These are phyloP conservation scores for Leccinum solheimii DNA, from an alignment of 1,284 basidiomycete species.

Conservation along the genomic window DNA sequence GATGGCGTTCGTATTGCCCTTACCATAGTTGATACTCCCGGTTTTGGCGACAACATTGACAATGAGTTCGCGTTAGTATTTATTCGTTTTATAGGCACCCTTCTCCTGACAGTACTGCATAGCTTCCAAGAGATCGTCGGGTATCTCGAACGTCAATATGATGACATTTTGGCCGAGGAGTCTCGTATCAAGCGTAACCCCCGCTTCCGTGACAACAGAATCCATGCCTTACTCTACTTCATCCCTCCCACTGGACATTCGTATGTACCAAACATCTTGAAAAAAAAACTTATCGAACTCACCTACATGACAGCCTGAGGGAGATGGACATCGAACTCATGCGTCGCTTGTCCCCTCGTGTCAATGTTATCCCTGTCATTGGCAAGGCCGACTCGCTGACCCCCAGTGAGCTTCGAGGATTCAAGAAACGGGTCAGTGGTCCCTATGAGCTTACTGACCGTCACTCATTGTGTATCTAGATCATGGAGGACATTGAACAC, in stretches of 20 bases:
- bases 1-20: constrained; percentile 97
- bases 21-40: constrained; percentile 98
- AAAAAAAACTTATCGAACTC: background rate
- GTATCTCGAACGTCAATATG: constrained; percentile 98
- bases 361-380: constrained; percentile 99
- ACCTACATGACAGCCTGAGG: constrained; percentile 61
- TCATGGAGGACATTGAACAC: constrained; percentile 99
- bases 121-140: constrained; percentile 97
- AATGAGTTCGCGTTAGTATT: constrained; percentile 92
- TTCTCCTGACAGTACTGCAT: constrained; percentile 12
- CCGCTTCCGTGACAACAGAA: constrained; percentile 96
- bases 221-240: constrained; percentile 97
- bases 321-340: constrained; percentile 99
- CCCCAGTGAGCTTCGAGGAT: constrained; percentile 85
- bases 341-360: constrained; percentile 93
- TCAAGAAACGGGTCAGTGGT: constrained; percentile 88
- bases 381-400: constrained; percentile 98
- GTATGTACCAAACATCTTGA: constrained; percentile 40
- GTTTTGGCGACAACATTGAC: constrained; percentile 99
- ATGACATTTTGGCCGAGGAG: constrained; percentile 98
- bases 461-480: constrained; percentile 45
- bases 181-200: constrained; percentile 99
- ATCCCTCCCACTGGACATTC: constrained; percentile 89
- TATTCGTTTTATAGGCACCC: constrained; percentile 4
- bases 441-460: background rate